A percentile compares a stretch with the other conserved stretches of the same genome.
These are phyloP conservation scores for Kwoniella europaea DNA, from an alignment of 768 basidiomycete species.

Conservation along the genomic window DNA sequence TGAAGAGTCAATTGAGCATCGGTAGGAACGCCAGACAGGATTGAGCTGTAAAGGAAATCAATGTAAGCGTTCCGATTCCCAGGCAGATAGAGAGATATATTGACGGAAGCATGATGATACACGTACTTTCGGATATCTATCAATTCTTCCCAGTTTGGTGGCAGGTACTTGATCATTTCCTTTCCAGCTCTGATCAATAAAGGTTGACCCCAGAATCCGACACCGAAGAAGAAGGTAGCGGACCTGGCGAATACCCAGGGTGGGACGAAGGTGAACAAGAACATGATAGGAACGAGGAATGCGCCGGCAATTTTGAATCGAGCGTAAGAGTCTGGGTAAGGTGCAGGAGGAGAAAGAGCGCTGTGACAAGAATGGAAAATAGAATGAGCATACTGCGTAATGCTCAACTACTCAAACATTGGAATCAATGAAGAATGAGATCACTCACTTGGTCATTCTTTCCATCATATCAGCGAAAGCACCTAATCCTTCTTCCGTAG, in stretches of 20 bases:
- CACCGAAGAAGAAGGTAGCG: conserved; percentile 57
- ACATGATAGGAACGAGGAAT: conserved; percentile 55
- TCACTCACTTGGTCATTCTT: conserved; percentile 56
- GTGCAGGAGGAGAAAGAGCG: conserved; percentile 55
- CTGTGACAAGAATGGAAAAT: too few species aligned
- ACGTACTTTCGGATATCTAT: conserved; percentile 59
- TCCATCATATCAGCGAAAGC: conserved; percentile 58
- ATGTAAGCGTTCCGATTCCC: too few species aligned
- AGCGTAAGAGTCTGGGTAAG: conserved; percentile 57
- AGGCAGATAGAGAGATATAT: too few species aligned
- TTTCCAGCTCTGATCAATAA: conserved; percentile 51
- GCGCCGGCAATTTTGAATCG: conserved; percentile 58
- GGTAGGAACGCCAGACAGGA: conserved; percentile 59
- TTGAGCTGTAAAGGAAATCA: conserved; percentile 40
- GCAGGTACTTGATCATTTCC: conserved; percentile 46
- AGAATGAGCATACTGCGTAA: neutral
- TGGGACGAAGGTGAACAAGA: conserved; percentile 56
- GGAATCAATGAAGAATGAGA: neutral
- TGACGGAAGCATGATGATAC: neutral
- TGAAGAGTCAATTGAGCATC: conserved; percentile 59
- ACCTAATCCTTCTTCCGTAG: conserved; percentile 56
- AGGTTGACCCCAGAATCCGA: conserved; percentile 59
- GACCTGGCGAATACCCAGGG: conserved; percentile 55
- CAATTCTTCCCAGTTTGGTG: conserved; percentile 59
- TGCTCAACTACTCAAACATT: neutral